These are phyloP conservation scores for Arabidopsis hybrid DNA, from an alignment of 441 rosid species.

Conservation along the genomic window DNA sequence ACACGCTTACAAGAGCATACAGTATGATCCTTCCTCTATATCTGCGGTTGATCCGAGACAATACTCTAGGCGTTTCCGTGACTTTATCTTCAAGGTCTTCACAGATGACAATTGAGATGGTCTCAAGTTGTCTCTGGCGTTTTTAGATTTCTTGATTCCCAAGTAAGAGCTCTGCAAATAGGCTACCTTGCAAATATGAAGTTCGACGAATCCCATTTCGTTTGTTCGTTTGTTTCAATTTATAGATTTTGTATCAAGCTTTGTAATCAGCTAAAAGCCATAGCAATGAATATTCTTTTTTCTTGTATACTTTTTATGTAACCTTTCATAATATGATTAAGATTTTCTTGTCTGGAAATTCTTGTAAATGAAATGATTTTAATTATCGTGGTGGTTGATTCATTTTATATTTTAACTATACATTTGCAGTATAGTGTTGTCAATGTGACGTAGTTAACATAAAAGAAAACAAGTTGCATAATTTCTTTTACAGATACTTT, in stretches of 20 bases:
- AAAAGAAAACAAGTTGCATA: no score
- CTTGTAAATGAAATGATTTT: background rate
- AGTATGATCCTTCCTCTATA: slow-evolving; percentile 68
- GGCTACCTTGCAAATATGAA: slow-evolving; percentile 7
- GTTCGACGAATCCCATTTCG: slow-evolving; percentile 4
- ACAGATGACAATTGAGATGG: slow-evolving; percentile 53
- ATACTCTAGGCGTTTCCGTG: slow-evolving; percentile 71
- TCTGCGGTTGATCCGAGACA: slow-evolving; percentile 77
- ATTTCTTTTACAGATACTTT: no score
- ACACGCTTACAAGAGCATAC: slow-evolving; percentile 73
- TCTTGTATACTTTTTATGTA: background rate
- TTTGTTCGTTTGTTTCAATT: slow-evolving; percentile 24
- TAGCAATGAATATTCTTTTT: no score
- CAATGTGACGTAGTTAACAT: no score
- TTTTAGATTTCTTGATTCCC: slow-evolving; percentile 22
- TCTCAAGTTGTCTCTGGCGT: background rate
- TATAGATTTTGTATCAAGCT: slow-evolving; percentile 10
- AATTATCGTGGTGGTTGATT: background rate
- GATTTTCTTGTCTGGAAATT: background rate
- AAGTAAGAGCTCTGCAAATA: slow-evolving; percentile 11
- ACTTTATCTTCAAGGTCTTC: slow-evolving; percentile 64
- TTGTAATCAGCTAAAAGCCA: slow-evolving; percentile 9
- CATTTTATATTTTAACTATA: no score
- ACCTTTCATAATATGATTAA: background rate
- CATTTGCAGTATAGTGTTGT: no score